These are phyloP conservation scores for Cercospora zeae-maydis DNA, from an alignment of 2,329 filamentous ascomycete species.

Conservation along the genomic window DNA sequence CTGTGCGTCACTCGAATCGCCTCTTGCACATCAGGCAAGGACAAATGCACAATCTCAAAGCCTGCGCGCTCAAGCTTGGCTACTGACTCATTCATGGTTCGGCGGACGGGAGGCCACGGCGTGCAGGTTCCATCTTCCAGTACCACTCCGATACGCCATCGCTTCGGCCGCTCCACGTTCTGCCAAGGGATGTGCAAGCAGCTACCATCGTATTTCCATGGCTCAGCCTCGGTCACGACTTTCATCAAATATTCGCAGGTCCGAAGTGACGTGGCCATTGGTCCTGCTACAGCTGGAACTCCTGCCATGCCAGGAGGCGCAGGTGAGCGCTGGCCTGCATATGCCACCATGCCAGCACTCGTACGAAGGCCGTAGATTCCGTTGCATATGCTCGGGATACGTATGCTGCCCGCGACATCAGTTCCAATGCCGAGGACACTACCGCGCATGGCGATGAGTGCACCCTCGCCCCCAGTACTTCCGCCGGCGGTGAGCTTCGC, in stretches of 20 bases:
- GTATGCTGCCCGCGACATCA: constrained; percentile 60
- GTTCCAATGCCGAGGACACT: constrained; percentile 60
- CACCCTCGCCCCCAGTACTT: constrained; percentile 63
- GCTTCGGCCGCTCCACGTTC: constrained; percentile 9
- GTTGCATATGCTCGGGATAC: constrained; percentile 79
- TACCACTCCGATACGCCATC: constrained; percentile 45
- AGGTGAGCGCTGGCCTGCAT: constrained; percentile 36
- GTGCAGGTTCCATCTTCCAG: constrained; percentile 48
- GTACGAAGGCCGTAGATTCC: constrained; percentile 31
- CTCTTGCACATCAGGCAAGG: constrained; percentile 14
- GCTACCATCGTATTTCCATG: constrained; percentile 41
- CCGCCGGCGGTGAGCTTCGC: constrained; percentile 60
- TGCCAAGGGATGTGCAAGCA: constrained; percentile 42
- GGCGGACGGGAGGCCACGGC: constrained; percentile 50
- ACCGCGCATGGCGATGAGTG: constrained; percentile 56
- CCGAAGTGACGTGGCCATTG: constrained; percentile 26
- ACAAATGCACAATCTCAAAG: constrained; percentile 21
- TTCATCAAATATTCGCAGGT: constrained; percentile 28
- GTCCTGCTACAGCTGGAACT: constrained; percentile 24
- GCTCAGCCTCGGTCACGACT: constrained; percentile 30
- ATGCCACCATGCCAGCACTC: constrained; percentile 16
- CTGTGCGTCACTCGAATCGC: constrained; percentile 19
- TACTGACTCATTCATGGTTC: constrained; percentile 43
- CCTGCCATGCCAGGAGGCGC: constrained; percentile 37
- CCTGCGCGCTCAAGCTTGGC: constrained; percentile 42